phyloP scores from a whole-genome alignment of 2,329 filamentous ascomycete species.

The Diaporthe aspalathi region DNA sequence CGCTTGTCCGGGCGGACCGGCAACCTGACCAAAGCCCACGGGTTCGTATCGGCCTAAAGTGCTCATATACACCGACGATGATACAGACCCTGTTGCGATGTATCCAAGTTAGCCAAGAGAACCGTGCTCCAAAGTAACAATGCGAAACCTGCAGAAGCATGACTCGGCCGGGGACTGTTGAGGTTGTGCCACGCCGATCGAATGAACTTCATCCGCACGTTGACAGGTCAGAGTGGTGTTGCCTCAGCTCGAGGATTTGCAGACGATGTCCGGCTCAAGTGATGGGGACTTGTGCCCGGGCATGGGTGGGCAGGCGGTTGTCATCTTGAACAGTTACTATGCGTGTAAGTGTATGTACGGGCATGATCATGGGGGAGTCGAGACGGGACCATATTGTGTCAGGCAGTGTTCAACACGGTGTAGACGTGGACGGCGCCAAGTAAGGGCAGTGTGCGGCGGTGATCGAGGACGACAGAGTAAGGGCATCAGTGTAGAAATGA shows the following conservation, averaged over 20 bases:
- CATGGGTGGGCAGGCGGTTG: neutral
- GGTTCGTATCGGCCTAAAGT: neutral
- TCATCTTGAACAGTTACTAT: conserved; percentile 11
- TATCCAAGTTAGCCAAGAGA: conserved; percentile 17
- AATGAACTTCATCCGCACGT: conserved; percentile 26
- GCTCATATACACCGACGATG: neutral
- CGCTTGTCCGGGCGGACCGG: neutral
- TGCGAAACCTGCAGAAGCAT: conserved; percentile 24
- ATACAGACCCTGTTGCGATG: neutral
- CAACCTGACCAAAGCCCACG: no score
- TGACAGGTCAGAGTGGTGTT: neutral
- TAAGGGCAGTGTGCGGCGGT: conserved; percentile 13
- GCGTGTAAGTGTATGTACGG: conserved; percentile 1
- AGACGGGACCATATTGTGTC: conserved; percentile 3
- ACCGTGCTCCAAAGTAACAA: conserved; percentile 23
- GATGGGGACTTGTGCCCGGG: neutral
- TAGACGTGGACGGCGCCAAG: conserved; percentile 14
- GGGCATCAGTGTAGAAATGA: conserved; percentile 35
- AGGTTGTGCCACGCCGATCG: neutral
- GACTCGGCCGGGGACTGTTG: conserved; percentile 10
- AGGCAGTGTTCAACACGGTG: conserved; percentile 16
- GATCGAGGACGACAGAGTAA: conserved; percentile 18
- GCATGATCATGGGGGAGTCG: neutral
- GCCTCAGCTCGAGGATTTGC: conserved; percentile 23
- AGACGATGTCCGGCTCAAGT: neutral